Base-by-base conservation (phyloP, 345 rosid genomes). In the Trapa incisa region DNA sequence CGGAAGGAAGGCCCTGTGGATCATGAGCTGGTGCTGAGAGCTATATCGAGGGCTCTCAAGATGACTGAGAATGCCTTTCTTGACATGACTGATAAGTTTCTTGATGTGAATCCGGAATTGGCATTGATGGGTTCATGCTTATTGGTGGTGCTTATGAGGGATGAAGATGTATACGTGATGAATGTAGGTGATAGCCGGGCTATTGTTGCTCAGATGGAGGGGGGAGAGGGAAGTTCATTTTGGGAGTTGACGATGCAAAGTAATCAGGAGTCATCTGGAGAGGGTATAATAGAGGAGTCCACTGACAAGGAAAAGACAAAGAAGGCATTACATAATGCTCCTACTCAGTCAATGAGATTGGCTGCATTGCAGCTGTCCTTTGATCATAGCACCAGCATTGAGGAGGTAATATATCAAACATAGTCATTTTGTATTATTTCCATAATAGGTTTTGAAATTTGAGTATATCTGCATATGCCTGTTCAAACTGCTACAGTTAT, bases 181-280 rank as follows among this genome's bases (percentile, higher is more conserved):
- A 90, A 93, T 75, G 86, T 93, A 71, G 97, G 99, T 71, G 99
- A 93, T 79, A 91, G 99, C 72, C 84, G 99, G 73, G 97, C 97
- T 57, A 85, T 93, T 75, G 94, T 93, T 65, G 97, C 99, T 8
- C 95, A 86, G 75, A 75, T 78, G 77, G 86, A 80, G 77, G 76
- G 71, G 1, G 79, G 74, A 70, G 92, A 77, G 38, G 81, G 67
- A 72, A 84, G 81, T 67, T 72, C 79, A 8, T 74, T 79, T 71
- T 70, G 64, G 38, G 74, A 65, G 73, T 66, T 57, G 52, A 77
- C 73, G 64, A 68, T 70, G 68, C 76, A 37, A 5, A 70, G 65
- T 65, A 76, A 73, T 50, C 74, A 53, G 71, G 84, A 71, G 67
- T 72, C 76, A 48, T 76, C 67, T 76, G 48, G 68, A 60, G 89